Evolutionary conservation across 345 rosid genomes (phyloP).

Genomic region (Psidium friedrichsthalianum): DNA sequence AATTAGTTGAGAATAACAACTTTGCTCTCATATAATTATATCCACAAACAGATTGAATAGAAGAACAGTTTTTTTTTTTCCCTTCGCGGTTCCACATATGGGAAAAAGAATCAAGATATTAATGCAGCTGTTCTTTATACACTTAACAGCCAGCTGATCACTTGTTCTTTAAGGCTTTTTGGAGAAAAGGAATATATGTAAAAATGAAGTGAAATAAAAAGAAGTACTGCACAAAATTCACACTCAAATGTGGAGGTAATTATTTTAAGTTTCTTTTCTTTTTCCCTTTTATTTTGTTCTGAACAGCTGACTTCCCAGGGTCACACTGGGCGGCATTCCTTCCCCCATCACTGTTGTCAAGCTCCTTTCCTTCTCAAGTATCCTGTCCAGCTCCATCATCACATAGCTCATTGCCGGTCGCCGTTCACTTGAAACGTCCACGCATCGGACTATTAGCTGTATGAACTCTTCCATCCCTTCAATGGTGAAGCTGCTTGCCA

Average conservation of each 20-base stretch:
- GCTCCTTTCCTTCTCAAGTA: conserved; percentile 67
- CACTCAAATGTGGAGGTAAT: conserved; percentile 6
- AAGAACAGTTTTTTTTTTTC: conserved; percentile 16
- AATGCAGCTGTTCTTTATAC: conserved; percentile 63
- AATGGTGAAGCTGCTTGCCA: conserved; percentile 56
- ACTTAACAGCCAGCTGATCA: conserved; percentile 70
- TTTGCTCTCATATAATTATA: not conserved
- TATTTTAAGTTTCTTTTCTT: conserved; percentile 1
- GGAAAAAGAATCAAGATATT: conserved; percentile 13
- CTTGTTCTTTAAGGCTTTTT: conserved; percentile 11
- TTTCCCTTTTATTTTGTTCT: conserved; percentile 24
- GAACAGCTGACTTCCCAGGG: conserved; percentile 85
- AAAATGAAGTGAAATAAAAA: not conserved
- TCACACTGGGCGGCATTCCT: conserved; percentile 72
- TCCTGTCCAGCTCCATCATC: conserved; percentile 66
- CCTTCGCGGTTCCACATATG: conserved; percentile 8
- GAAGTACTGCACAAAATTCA: conserved; percentile 27
- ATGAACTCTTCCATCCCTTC: conserved; percentile 81
- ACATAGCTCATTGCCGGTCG: conserved; percentile 66
- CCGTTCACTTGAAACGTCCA: conserved; percentile 70
- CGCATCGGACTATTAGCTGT: conserved; percentile 38
- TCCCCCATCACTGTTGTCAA: conserved; percentile 79
- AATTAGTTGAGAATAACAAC: conserved; percentile 14
- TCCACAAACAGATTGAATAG: conserved; percentile 4
- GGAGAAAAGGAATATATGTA: not conserved